Evolutionary conservation across 495 filamentous ascomycete species (phyloP).

Genomic region (Trichocladium uniseriatum): DNA sequence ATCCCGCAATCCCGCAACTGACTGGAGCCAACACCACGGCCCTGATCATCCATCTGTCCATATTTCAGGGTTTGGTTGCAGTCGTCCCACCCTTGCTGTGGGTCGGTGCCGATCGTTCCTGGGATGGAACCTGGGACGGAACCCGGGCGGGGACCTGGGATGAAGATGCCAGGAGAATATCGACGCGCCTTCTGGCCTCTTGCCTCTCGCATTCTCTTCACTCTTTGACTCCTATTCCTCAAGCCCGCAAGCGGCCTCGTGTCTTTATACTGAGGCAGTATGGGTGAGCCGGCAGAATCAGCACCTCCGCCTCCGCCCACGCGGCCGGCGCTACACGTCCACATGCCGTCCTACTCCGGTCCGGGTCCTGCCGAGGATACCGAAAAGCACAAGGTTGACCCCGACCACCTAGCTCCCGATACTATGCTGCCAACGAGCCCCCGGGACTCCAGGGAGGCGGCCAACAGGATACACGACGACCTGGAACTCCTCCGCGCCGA

Average conservation of each 20-base stretch:
- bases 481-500: slow-evolving; percentile 76
- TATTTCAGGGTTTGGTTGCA: neutral
- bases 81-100: slow-evolving; percentile 7
- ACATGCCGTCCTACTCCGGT: slow-evolving; percentile 19
- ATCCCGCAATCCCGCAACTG: neutral
- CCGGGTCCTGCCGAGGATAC: slow-evolving; percentile 15
- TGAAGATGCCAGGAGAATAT: neutral
- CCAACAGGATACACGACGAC: slow-evolving; percentile 71
- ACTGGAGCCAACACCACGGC: slow-evolving; percentile 7
- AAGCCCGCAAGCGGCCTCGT: too few relatives aligned
- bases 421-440: slow-evolving; percentile 9
- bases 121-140: too few relatives aligned
- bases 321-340: slow-evolving; percentile 17
- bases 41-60: neutral
- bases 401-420: slow-evolving; percentile 15
- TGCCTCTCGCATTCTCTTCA: neutral
- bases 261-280: slow-evolving; percentile 1
- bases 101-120: slow-evolving; percentile 8
- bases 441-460: slow-evolving; percentile 46
- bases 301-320: slow-evolving; percentile 1
- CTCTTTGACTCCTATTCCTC: neutral
- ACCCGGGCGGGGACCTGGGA: too few relatives aligned
- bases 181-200: too few relatives aligned
- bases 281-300: slow-evolving; percentile 6
- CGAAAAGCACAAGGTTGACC: slow-evolving; percentile 14